phyloP scores from a whole-genome alignment of 164 flowering plant genomes.

The Amborella trichopoda region DNA sequence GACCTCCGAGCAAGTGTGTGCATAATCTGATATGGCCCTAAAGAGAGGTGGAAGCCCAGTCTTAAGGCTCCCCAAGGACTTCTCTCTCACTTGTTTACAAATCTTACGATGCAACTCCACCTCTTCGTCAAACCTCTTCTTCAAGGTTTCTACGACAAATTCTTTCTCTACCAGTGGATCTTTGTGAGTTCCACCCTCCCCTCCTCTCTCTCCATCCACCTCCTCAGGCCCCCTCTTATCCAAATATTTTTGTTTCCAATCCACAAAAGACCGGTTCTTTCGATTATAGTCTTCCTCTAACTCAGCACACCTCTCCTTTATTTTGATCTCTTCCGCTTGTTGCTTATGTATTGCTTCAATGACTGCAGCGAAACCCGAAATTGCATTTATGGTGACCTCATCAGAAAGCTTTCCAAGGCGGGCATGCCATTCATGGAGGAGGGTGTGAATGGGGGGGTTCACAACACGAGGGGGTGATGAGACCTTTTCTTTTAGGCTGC shows the following conservation, averaged over 20 bases:
- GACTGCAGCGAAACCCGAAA: conserved; percentile 55
- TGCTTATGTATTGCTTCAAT: conserved; percentile 42
- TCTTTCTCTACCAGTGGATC: conserved; percentile 44
- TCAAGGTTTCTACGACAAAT: conserved; percentile 46
- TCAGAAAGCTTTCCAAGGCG: conserved; percentile 64
- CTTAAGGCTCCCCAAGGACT: conserved; percentile 60
- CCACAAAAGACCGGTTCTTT: conserved; percentile 48
- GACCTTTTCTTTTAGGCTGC: conserved; percentile 61
- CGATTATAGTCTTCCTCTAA: conserved; percentile 39
- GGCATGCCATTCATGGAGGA: conserved; percentile 61
- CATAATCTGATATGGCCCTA: conserved; percentile 57
- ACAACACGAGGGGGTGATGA: conserved; percentile 54
- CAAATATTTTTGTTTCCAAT: conserved; percentile 60
- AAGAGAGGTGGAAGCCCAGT: conserved; percentile 76
- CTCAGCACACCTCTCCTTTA: conserved; percentile 67
- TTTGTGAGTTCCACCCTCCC: conserved; percentile 25
- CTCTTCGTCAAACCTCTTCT: conserved; percentile 70
- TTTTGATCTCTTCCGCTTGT: conserved; percentile 70
- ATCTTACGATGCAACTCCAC: conserved; percentile 44
- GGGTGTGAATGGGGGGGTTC: conserved; percentile 56
- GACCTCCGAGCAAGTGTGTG: conserved; percentile 42
- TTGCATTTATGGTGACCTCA: conserved; percentile 52
- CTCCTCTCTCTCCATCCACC: conserved; percentile 36
- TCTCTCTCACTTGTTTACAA: conserved; percentile 77
- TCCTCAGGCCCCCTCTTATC: conserved; percentile 26